Evolutionary conservation across 805 yeast species (phyloP).

Genomic region (Kuraishia borneana): DNA sequence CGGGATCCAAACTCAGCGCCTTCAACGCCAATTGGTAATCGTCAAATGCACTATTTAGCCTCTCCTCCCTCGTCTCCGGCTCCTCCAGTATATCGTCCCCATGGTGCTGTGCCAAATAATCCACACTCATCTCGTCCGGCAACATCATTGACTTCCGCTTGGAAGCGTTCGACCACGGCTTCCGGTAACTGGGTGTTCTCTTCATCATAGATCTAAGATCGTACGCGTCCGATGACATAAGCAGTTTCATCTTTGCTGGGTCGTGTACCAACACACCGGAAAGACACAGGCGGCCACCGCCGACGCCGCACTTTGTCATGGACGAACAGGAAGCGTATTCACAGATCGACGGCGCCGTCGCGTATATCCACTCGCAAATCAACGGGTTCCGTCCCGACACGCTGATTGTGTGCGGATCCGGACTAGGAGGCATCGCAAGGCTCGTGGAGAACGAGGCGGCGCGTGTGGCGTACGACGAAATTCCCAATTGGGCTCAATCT

Average conservation of each 20-base stretch:
- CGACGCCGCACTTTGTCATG: too few species aligned
- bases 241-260: too few species aligned
- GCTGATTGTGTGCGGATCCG: conserved; percentile 89
- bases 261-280: too few species aligned
- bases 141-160: neutral
- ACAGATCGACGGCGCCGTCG: conserved; percentile 5
- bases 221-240: too few species aligned
- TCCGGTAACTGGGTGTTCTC: neutral
- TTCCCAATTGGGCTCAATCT: conserved; percentile 73
- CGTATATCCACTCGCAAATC: conserved; percentile 5
- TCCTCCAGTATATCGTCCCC: too few species aligned
- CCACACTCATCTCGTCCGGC: neutral
- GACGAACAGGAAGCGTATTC: neutral
- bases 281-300: too few species aligned
- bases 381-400: conserved; percentile 36
- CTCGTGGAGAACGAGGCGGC: conserved; percentile 30
- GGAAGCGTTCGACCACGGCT: neutral
- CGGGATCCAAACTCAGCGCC: conserved; percentile 3
- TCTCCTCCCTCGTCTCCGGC: neutral
- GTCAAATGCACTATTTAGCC: conserved; percentile 3
- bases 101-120: neutral
- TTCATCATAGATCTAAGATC: neutral
- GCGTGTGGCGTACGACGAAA: conserved; percentile 48
- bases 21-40: conserved; percentile 5
- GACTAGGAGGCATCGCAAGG: conserved; percentile 76